Percentiles rank a stretch among this genome's conserved stretches.
These are phyloP conservation scores for Pisolithus orientalis DNA, from an alignment of 768 basidiomycete species.

Conservation along the genomic window DNA sequence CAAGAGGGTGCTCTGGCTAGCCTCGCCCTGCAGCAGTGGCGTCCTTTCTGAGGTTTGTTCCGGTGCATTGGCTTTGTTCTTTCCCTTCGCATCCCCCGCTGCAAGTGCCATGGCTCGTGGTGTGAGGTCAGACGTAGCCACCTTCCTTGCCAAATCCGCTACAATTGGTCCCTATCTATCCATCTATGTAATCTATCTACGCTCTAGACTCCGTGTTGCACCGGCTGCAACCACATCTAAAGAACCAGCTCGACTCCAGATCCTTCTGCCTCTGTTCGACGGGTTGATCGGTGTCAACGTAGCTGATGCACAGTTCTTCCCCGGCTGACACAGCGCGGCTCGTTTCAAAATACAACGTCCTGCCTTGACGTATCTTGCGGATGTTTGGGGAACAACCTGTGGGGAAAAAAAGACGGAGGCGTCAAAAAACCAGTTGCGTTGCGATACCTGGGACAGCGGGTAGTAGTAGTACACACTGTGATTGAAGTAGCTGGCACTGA, in stretches of 20 bases:
- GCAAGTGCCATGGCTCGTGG: slow-evolving; percentile 15
- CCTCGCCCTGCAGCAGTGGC: slow-evolving; percentile 19
- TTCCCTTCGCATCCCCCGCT: slow-evolving; percentile 17
- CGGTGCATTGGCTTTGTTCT: slow-evolving; percentile 17
- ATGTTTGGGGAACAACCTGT: slow-evolving; percentile 51
- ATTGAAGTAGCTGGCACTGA: slow-evolving; percentile 61
- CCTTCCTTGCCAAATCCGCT: slow-evolving; percentile 1
- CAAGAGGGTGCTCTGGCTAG: slow-evolving; percentile 10
- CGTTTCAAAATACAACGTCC: slow-evolving; percentile 43
- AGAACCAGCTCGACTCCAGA: slow-evolving; percentile 50
- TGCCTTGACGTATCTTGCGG: slow-evolving; percentile 38
- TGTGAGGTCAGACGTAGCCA: neutral
- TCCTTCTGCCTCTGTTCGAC: slow-evolving; percentile 34
- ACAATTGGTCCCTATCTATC: slow-evolving; percentile 1
- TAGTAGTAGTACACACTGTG: slow-evolving; percentile 39
- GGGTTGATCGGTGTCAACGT: slow-evolving; percentile 32
- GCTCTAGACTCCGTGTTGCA: slow-evolving; percentile 28
- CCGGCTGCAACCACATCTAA: slow-evolving; percentile 43
- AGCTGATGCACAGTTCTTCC: slow-evolving; percentile 56
- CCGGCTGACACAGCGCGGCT: slow-evolving; percentile 36
- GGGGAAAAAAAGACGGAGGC: slow-evolving; percentile 1
- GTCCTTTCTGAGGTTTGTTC: slow-evolving; percentile 23
- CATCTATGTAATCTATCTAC: neutral
- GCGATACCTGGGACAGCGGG: no score
- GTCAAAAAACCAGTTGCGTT: no score